phyloP scores from a whole-genome alignment of 78 protist genomes.

The Protostelium mycophagum region DNA sequence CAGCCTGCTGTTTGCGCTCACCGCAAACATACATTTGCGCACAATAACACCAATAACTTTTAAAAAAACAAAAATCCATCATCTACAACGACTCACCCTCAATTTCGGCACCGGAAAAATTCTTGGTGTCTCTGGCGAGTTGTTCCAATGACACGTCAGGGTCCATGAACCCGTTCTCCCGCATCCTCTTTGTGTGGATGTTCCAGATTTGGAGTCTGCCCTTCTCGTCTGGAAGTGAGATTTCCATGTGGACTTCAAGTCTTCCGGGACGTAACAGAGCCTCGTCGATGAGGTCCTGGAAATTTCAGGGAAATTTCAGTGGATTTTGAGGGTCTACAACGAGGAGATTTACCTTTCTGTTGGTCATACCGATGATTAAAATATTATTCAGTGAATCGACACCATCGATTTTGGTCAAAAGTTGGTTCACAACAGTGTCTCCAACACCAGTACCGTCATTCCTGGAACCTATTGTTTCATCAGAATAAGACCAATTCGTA shows the following conservation, averaged over 20 bases:
- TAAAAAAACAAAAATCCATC: constrained; percentile 7
- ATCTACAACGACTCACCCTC: constrained; percentile 26
- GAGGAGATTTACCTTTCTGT: constrained; percentile 57
- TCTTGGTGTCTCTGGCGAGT: constrained; percentile 88
- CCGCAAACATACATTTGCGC: no score
- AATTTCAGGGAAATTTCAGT: no score
- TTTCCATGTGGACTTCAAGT: constrained; percentile 95
- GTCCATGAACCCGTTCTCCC: constrained; percentile 47
- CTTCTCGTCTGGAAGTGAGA: constrained; percentile 93
- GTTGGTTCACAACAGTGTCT: constrained; percentile 98
- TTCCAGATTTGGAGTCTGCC: constrained; percentile 93
- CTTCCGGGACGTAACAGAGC: constrained; percentile 98
- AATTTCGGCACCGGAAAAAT: constrained; percentile 95
- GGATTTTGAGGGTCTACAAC: no score
- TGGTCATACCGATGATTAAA: constrained; percentile 98
- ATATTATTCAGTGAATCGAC: constrained; percentile 97
- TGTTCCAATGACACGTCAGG: constrained; percentile 75
- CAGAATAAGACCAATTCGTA: not conserved
- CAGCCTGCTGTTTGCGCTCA: no score
- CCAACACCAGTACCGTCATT: constrained; percentile 82
- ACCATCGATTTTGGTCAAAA: constrained; percentile 98
- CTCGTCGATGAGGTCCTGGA: constrained; percentile 98
- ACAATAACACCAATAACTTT: not conserved
- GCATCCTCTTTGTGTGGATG: constrained; percentile 90
- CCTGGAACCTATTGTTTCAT: no score